Evolutionary conservation across 306 rosid species (phyloP), one percentile per base, ranked within the genome.

Genomic region (Prunus davidiana): DNA sequence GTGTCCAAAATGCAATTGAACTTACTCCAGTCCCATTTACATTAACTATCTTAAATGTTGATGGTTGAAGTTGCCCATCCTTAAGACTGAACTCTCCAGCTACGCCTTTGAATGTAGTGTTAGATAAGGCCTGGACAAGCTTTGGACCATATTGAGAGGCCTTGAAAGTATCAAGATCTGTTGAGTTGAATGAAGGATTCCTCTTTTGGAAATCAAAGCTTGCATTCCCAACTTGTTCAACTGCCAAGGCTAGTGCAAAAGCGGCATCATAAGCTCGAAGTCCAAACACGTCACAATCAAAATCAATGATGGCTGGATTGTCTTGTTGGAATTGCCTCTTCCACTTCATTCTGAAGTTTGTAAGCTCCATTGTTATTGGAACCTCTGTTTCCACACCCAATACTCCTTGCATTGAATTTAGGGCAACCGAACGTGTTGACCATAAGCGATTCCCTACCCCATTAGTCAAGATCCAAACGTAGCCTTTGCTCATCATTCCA

Each of bases 241-340:
- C 63, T 46, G 93, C 89, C 82, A 62, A 78, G n/a, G 93, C 93
- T 62, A 88, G 32, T 25, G 93, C 89, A 2, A 68, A 82, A 74
- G 80, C 55, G 15, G 96, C 76, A 72, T 91, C 96, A 60, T 91
- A 87, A 20, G 96, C 93, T 89, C 88, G 84, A 43, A 84, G 30
- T 1, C 91, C 91, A n/a, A 54, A 74, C 67, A 52, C 66, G 32
- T 80, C 74, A 76, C 81, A 71, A 41, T 71, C 32, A 3, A n/a
- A 32, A 38, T 73, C 60, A 14, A 34, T n/a, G 25, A 79, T 69
- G 16, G 25, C 28, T 24, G 83, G 89, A 73, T 86, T 67, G 3
- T 84, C 83, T 0, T 7, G 60, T 7, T 72, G 19, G 71, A 86
- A 88, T 46, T 76, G 67, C 10, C 73, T 65, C 72, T 45, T 84